Evolutionary conservation across 768 basidiomycete genomes (phyloP), one percentile per base, ranked within the genome.

Genomic region (Tricholoma furcatifolium): DNA sequence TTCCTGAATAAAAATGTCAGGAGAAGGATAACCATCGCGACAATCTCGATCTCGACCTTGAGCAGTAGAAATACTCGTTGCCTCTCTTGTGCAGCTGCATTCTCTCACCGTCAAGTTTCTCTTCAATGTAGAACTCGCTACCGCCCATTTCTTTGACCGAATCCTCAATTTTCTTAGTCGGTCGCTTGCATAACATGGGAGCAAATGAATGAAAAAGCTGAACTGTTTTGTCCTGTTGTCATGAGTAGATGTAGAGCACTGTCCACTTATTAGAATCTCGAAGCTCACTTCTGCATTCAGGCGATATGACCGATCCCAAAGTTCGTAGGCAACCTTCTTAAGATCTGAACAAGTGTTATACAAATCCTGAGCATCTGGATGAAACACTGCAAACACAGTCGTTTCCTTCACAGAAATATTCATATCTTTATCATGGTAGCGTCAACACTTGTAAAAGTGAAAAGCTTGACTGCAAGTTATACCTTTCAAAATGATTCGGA

Each of bases 321-420:
- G 74, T 47, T 88, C 87, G 86, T 88, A 98, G 30, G 85, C 87
- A 3, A 99, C 91, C 53, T 91, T 90, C 74, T 95, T 95, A 42
- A 98, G 75, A 68, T 98, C 95, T 0, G 95, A 98, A 65, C 93
- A 98, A 1, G 93, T 94, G 65, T 98, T 98, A 74, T 91, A 99
- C 7, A 97, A 70, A 65, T 93, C 91, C 56, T 91, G 87, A 0
- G 96, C 95, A 60, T 98, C 94, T 0, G 92, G 90, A 69, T 99
- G 97, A 62, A 98, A 93, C 6, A 93, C 87, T 0, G 84, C 73
- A 57, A 99, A 86, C 0, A 98, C 88, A 0, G 94, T 94, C 10
- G 88, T 94, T 68, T 98, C 97, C 69, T 96, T 91, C 45, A 97
- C 88, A 1, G 88, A 90, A 53, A 98, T 95, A 42, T 83, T 79